Evolutionary conservation across 306 rosid genomes (phyloP).

Genomic region (Crataegus laevigata): DNA sequence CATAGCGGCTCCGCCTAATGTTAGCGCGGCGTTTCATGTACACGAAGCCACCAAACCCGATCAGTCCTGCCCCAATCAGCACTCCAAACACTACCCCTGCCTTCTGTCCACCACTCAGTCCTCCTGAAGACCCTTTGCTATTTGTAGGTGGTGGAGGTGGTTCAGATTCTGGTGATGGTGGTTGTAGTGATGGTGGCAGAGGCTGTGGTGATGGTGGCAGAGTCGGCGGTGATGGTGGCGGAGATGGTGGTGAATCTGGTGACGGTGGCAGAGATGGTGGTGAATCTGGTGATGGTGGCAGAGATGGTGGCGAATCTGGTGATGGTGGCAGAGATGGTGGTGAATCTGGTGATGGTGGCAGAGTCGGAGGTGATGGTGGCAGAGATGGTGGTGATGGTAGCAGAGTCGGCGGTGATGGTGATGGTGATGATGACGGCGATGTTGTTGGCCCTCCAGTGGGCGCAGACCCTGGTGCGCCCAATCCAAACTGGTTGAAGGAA

Average conservation of each 20-base stretch:
- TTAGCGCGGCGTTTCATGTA: constrained; percentile 29
- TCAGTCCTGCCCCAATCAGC: constrained; percentile 19
- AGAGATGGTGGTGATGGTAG: not conserved
- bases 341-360: not conserved
- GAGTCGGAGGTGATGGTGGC: not conserved
- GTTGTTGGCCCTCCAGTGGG: not conserved
- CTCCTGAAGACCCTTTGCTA: constrained; percentile 4
- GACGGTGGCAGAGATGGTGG: not conserved
- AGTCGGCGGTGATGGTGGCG: not conserved
- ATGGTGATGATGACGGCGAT: not conserved
- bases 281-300: not conserved
- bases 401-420: not conserved
- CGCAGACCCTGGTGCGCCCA: no score
- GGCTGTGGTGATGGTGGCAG: not conserved
- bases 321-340: not conserved
- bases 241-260: not conserved
- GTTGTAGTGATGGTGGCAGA: not conserved
- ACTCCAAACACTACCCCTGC: constrained; percentile 35
- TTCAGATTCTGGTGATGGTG: not conserved
- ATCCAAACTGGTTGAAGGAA: not conserved
- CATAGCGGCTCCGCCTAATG: constrained; percentile 8
- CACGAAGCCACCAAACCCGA: constrained; percentile 14
- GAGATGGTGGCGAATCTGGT: not conserved
- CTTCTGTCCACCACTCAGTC: constrained; percentile 36
- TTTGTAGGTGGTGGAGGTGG: not conserved